Percentiles rank a stretch among this genome's conserved stretches.
Conservation (phyloP, 352 stramenopile genomes). For the Globisporangium iwayamae region DNA sequence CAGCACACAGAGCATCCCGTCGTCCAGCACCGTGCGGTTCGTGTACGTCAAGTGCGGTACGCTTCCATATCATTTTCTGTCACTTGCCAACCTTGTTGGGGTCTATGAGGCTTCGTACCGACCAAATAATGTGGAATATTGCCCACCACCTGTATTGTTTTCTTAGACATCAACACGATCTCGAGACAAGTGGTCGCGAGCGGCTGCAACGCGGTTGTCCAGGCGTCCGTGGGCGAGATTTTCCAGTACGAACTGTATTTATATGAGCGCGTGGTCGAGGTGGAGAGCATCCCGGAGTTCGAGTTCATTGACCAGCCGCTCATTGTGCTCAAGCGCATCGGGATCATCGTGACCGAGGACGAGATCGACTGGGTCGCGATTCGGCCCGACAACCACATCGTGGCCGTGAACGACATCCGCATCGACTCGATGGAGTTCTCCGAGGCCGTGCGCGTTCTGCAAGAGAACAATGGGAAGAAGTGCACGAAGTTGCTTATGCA, state of each 20-base stretch:
- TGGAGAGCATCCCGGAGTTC: conserved; percentile 83
- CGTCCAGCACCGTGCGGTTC: conserved; percentile 70
- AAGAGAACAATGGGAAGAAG: conserved; percentile 84
- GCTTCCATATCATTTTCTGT: neutral
- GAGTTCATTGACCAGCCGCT: conserved; percentile 85
- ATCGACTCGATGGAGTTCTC: conserved; percentile 83
- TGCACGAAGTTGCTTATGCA: conserved; percentile 88
- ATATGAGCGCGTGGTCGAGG: conserved; percentile 85
- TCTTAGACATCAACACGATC: conserved; percentile 82
- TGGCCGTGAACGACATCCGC: conserved; percentile 83
- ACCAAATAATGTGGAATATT: neutral
- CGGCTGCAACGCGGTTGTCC: conserved; percentile 80
- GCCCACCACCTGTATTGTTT: neutral
- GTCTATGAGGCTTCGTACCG: neutral
- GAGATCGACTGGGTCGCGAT: conserved; percentile 82
- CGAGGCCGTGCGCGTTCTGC: conserved; percentile 70
- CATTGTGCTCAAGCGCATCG: conserved; percentile 84
- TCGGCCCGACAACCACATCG: conserved; percentile 81
- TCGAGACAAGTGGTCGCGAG: conserved; percentile 78
- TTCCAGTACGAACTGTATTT: conserved; percentile 88
- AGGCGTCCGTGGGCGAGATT: conserved; percentile 81
- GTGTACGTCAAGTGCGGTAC: conserved; percentile 81
- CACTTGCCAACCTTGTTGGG: neutral
- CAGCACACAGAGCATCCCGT: conserved; percentile 64
- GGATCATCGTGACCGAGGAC: conserved; percentile 62